These are phyloP conservation scores for Psophocarpus tetragonolobus DNA, from an alignment of 306 rosid species.

Conservation along the genomic window DNA sequence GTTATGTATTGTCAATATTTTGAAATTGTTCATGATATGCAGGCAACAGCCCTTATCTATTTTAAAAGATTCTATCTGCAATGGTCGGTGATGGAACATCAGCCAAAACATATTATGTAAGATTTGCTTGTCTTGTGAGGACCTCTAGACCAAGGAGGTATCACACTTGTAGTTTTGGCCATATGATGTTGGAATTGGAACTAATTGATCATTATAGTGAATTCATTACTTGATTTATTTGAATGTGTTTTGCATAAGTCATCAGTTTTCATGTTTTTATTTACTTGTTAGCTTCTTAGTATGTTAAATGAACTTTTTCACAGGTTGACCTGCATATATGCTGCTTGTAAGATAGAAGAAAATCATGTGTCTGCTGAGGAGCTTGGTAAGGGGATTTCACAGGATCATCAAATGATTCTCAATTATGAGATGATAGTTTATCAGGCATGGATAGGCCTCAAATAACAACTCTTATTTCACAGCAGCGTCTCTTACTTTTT, in stretches of 20 bases:
- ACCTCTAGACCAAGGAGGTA: constrained; percentile 16
- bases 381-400: constrained; percentile 99
- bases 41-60: constrained; percentile 93
- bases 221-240: constrained; percentile 11
- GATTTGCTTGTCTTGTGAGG: constrained; percentile 32
- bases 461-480: constrained; percentile 4
- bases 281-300: constrained; percentile 9
- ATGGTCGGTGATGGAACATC: constrained; percentile 96
- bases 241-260: constrained; percentile 21
- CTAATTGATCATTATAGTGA: constrained; percentile 23
- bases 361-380: constrained; percentile 99
- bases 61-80: constrained; percentile 92
- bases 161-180: background rate
- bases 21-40: constrained; percentile 45
- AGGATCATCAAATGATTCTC: constrained; percentile 99
- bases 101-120: constrained; percentile 91
- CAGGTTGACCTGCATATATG: constrained; percentile 98
- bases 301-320: constrained; percentile 25
- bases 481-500: too few relatives aligned
- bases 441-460: constrained; percentile 88
- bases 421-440: constrained; percentile 96
- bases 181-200: constrained; percentile 18
- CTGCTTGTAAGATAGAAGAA: constrained; percentile 98
- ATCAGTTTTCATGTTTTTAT: background rate
- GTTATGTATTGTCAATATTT: constrained; percentile 3